Percentiles rank a stretch among this genome's conserved stretches.
phyloP scores from a whole-genome alignment of 148 eudicot species.

The Chenopodium formosanum region DNA sequence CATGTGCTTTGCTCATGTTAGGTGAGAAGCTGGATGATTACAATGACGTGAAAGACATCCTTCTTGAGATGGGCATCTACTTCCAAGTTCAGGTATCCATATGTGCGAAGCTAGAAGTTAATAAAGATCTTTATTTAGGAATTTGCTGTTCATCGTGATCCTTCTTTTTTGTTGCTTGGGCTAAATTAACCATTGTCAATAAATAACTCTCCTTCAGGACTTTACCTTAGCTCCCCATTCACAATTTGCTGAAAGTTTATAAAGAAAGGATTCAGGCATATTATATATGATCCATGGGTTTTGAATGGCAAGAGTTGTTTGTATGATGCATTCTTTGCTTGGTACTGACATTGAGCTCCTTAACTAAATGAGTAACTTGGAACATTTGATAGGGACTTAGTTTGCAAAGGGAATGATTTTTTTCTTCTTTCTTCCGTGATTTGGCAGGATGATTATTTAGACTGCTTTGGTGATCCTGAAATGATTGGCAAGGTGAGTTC shows the following conservation, averaged over 20 bases:
- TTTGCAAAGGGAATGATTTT: slow-evolving; percentile 8
- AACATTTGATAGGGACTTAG: background rate
- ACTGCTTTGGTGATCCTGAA: slow-evolving; percentile 31
- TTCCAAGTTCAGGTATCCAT: slow-evolving; percentile 67
- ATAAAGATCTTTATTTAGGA: background rate
- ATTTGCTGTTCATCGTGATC: background rate
- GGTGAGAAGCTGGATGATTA: slow-evolving; percentile 50
- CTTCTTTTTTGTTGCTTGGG: background rate
- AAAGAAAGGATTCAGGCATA: background rate
- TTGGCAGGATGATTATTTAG: slow-evolving; percentile 31
- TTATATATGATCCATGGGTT: no score
- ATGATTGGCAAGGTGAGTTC: slow-evolving; percentile 25
- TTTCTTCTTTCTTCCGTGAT: background rate
- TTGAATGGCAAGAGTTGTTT: background rate
- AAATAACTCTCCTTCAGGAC: background rate
- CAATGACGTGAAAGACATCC: slow-evolving; percentile 42
- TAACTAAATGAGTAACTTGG: background rate
- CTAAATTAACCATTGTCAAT: background rate
- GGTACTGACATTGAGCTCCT: background rate
- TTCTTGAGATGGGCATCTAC: slow-evolving; percentile 70
- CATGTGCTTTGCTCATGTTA: slow-evolving; percentile 47
- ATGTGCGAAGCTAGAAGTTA: background rate
- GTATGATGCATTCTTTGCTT: background rate
- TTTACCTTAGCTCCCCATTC: background rate
- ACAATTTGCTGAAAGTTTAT: background rate